Conservation (phyloP, 768 basidiomycete species). For the Kwoniella botswanensis region DNA sequence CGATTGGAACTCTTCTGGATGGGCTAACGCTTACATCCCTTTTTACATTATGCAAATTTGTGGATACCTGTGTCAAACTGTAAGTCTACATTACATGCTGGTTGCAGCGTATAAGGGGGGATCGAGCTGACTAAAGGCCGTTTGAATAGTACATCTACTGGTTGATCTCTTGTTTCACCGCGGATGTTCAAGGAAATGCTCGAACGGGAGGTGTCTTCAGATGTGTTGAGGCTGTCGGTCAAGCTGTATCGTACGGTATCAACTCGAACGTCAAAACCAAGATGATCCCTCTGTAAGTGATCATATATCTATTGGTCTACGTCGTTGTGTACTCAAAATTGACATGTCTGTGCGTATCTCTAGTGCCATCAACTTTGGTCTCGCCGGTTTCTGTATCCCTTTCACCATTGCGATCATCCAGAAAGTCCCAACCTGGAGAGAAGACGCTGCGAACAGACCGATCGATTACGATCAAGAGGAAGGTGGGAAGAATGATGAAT, state of each 20-base stretch:
- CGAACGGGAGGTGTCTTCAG: constrained; percentile 33
- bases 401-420: constrained; percentile 7
- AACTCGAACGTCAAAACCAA: constrained; percentile 25
- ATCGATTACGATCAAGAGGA: constrained; percentile 1
- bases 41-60: constrained; percentile 28
- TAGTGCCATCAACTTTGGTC: constrained; percentile 14
- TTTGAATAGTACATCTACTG: constrained; percentile 29
- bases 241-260: constrained; percentile 33
- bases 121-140: neutral
- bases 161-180: constrained; percentile 22
- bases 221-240: constrained; percentile 29
- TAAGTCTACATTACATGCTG: constrained; percentile 8
- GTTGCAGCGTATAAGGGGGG: neutral
- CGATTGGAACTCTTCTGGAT: constrained; percentile 27
- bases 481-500: neutral
- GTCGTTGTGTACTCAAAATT: no score
- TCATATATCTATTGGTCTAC: no score
- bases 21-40: constrained; percentile 33
- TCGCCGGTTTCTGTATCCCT: constrained; percentile 4
- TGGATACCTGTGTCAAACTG: constrained; percentile 30
- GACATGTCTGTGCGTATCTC: neutral
- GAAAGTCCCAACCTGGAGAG: constrained; percentile 8
- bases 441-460: constrained; percentile 5
- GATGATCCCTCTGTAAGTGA: constrained; percentile 8
- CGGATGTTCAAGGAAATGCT: constrained; percentile 23